Conservation (phyloP, 495 filamentous ascomycete genomes). For the Podospora pseudopauciseta region DNA sequence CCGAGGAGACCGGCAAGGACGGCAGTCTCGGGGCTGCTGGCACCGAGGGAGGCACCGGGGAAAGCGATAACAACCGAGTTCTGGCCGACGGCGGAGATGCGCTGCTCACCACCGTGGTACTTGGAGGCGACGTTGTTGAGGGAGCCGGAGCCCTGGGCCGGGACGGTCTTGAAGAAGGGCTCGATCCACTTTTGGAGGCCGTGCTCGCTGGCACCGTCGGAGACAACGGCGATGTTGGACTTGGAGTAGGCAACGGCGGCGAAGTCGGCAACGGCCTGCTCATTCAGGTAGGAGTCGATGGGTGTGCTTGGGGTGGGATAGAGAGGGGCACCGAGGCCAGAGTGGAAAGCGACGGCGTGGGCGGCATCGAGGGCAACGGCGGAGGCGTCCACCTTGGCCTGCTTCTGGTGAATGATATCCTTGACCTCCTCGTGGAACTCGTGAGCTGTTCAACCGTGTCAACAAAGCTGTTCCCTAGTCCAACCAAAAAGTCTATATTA, state of each 20-base stretch:
- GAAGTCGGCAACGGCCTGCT: constrained; percentile 64
- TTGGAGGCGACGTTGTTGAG: constrained; percentile 54
- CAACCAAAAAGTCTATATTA: constrained; percentile 8
- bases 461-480: constrained; percentile 16
- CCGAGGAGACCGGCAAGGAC: constrained; percentile 89
- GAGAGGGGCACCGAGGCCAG: constrained; percentile 74
- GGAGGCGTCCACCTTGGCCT: constrained; percentile 64
- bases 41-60: constrained; percentile 75
- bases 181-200: constrained; percentile 87
- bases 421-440: constrained; percentile 84
- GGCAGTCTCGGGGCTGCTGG: constrained; percentile 83
- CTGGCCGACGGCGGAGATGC: constrained; percentile 67
- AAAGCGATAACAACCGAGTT: constrained; percentile 86
- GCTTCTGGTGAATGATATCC: constrained; percentile 64
- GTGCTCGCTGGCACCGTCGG: constrained; percentile 73
- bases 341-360: constrained; percentile 90
- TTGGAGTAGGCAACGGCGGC: constrained; percentile 76
- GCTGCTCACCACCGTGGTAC: constrained; percentile 93
- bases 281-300: constrained; percentile 71
- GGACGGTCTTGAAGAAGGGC: constrained; percentile 73
- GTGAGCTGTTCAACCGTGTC: constrained; percentile 55
- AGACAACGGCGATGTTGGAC: constrained; percentile 84
- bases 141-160: constrained; percentile 33
- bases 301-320: constrained; percentile 66
- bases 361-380: constrained; percentile 78